These are phyloP conservation scores for Macroventuria anomochaeta DNA, from an alignment of 2,329 filamentous ascomycete species.

Conservation along the genomic window DNA sequence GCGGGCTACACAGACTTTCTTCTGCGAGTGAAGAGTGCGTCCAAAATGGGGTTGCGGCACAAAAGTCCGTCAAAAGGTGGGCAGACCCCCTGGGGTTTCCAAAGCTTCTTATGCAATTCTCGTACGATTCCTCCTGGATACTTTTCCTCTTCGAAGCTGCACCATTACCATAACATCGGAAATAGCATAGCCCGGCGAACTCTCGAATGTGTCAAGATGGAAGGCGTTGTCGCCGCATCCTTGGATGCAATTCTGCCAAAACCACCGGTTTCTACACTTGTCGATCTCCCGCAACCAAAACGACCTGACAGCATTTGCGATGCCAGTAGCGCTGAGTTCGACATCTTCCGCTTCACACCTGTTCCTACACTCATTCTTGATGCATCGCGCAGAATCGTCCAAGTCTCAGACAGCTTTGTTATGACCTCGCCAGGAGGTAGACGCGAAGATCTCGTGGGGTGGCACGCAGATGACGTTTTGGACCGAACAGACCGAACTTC, in stretches of 20 bases:
- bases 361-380: constrained; percentile 41
- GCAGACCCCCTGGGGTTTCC: constrained; percentile 13
- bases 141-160: constrained; percentile 5
- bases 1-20: background rate
- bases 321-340: constrained; percentile 19
- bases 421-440: constrained; percentile 38
- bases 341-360: constrained; percentile 52
- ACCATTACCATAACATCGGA: constrained; percentile 14
- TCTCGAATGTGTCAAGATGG: constrained; percentile 7
- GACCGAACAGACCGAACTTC: constrained; percentile 28
- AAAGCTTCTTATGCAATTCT: constrained; percentile 18
- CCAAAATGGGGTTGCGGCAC: constrained; percentile 1
- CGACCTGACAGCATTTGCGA: constrained; percentile 13
- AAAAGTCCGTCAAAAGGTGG: constrained; percentile 13
- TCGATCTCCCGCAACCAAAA: constrained; percentile 23
- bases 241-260: constrained; percentile 15
- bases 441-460: constrained; percentile 47
- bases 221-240: constrained; percentile 24
- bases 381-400: constrained; percentile 61
- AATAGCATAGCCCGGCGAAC: constrained; percentile 13
- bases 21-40: background rate
- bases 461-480: constrained; percentile 51
- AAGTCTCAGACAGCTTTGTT: constrained; percentile 55
- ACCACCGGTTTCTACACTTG: constrained; percentile 15
- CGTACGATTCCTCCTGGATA: constrained; percentile 29